Base-by-base conservation (phyloP, 352 stramenopile species). In the Phytophthora ramorum region DNA sequence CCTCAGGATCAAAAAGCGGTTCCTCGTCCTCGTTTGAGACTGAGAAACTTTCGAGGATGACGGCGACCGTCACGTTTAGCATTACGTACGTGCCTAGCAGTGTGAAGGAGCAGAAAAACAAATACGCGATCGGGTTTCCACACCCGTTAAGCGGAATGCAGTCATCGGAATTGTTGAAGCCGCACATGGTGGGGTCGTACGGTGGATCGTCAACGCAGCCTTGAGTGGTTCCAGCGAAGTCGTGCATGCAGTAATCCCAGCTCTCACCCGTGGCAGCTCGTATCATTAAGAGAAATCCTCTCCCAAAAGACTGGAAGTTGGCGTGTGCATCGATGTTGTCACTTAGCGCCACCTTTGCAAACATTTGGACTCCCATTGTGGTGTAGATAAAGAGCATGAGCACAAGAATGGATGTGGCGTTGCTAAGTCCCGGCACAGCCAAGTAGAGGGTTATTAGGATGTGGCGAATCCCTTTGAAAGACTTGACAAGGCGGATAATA, bases 61-160 rank as follows among this genome's bases (percentile, higher is more conserved):
- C 91, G n/a, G 90, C 93, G n/a, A 98, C 96, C 38, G 97, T 98
- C 55, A 98, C 70, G 63, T 98, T 98, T 17, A 98, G 78, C 70
- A 97, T 91, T 12, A 98, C 82, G 51, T 96, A 98, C n/a, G 85
- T 96, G 9, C 98, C 78, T 16, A 98, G 80, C 34, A 98, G 60
- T 10, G 90, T 97, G 66, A 98, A 98, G 19, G 79, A 73, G 57
- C 80, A 90, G 63, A 93, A 91, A 67, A 95, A 96, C 10, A 81
- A 28, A 48, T 78, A 93, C 2, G 88, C 73, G 24, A 84, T 55
- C n/a, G 71, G 58, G 44, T 71, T 91, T 12, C 87, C 87, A 52
- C 92, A 97, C 14, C 90, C 92, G 58, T 91, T 85, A 16, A 97
- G 53, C 14, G 86, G 83, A 7, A 78, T 56, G 41, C 87, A 95